Evolutionary conservation across 1,139 yeast species (phyloP), one percentile per base, ranked within the genome.

Genomic region (Scheffersomyces titani): DNA sequence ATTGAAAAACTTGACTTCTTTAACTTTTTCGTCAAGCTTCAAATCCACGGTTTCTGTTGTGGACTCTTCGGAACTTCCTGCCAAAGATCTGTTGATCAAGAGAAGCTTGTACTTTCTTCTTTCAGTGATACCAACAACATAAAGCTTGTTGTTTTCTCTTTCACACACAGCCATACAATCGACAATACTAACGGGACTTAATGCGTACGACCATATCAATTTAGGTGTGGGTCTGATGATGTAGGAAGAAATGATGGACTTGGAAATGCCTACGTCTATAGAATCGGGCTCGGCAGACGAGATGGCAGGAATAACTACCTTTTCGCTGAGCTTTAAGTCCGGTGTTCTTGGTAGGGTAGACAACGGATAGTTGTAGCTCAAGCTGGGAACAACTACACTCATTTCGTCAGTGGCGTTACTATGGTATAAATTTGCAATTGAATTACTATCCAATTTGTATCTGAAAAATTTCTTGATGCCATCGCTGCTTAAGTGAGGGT

Each of bases 151-250:
- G 49, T 59, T 52, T 47, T 58, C 58, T 9, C 67, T 65, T 49
- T 70, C 76, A 49, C 63, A 63, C 40, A 78, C 78, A 56, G 74
- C 83, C 71, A 81, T 71, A 58, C 80, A 75, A 57, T 76, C 77
- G 21, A 88, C 81, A 0, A 73, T 61, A 30, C 85, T 78, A 13
- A 83, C 79, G 5, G 94, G 94, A 4, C 92, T 83, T 48, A 90
- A 77, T 5, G 94, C 85, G 66, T 84, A 82, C 0, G 92, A 86
- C 89, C 94, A 89, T 50, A 86, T 75, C 63, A 90, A 75, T 66
- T 86, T 89, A 16, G 97, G 97, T 13, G 96, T 86, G 46, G 97
- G 97, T 64, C 85, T 86, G 54, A 90, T 81, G 44, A 89, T 77
- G 67, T 88, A 89, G 57, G 88, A 84, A 19, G 91, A 85, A 54